Evolutionary conservation across 2,329 filamentous ascomycete species (phyloP), one percentile per base, ranked within the genome.

Genomic region (Ophiocordyceps polyrhachis-furcata): DNA sequence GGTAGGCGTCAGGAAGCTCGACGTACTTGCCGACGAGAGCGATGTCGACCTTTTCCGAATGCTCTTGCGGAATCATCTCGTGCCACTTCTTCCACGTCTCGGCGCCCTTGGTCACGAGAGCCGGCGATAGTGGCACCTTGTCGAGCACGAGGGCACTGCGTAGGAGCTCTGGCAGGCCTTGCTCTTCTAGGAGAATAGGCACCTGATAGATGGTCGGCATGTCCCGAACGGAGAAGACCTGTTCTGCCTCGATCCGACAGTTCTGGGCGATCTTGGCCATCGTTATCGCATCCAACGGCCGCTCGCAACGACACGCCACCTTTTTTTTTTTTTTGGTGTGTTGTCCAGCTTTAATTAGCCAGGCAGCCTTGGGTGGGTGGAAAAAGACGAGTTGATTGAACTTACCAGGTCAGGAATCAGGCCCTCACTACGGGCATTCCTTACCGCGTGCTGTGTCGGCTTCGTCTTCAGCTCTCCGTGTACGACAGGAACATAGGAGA

Each of bases 171-270:
- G 89, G 67, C 2, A 96, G 69, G 21, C 79, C 76, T 64, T 96
- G 85, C 52, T 87, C 72, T 53, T 89, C 76, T 14, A 96, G 79
- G 21, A 96, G 81, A n/a, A 95, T 70, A 1, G 91, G 91, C 3
- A 96, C 89, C 51, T 94, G 88, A 64, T 98, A 98, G 44, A 84
- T 93, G 13, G 87, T 87, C 19, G 80, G 71, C 63, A 96, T 85
- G 60, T 96, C 82, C 53, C 82, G 81, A 12, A 98, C 88, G n/a
- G 77, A 83, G 49, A 96, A 69, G 40, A 96, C 86, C 58, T 95
- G 86, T 51, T 87, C 74, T 12, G 74, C 66, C 45, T 93, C 84
- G 42, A 95, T 81, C 58, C 94, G 85, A 62, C 89, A 96, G 64
- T 81, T 85, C 56, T 77, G 76, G 49, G 89, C 87, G 50, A 98